Percentiles rank a stretch among this genome's conserved stretches.
Evolutionary conservation across 2,329 filamentous ascomycete species (phyloP).

Genomic region (Trichophaea hybrida): DNA sequence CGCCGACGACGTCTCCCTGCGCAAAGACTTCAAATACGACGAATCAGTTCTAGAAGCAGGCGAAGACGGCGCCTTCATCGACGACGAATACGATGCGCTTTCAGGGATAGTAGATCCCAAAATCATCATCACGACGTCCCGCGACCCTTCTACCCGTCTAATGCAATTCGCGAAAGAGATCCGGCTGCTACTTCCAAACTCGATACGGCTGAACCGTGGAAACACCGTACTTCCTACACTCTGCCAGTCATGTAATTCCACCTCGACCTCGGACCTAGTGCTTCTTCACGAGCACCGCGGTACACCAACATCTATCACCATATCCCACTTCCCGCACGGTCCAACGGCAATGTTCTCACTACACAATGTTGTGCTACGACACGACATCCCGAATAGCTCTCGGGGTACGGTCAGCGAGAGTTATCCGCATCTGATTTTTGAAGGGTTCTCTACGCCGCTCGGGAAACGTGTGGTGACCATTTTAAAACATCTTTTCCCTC

Average conservation of each 20-base stretch:
- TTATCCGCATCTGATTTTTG: constrained; percentile 91
- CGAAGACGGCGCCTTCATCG: constrained; percentile 53
- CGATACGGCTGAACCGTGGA: constrained; percentile 79
- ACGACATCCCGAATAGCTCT: constrained; percentile 79
- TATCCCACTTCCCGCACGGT: constrained; percentile 78
- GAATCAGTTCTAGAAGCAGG: constrained; percentile 48
- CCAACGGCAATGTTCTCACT: constrained; percentile 77
- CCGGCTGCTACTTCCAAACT: constrained; percentile 65
- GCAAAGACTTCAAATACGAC: constrained; percentile 86
- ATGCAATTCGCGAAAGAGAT: constrained; percentile 90
- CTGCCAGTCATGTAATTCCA: constrained; percentile 63
- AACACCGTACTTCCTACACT: constrained; percentile 79
- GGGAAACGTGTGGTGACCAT: constrained; percentile 77
- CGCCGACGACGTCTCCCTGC: constrained; percentile 69
- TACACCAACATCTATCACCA: constrained; percentile 74
- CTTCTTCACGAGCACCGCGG: constrained; percentile 86
- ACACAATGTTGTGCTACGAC: constrained; percentile 82
- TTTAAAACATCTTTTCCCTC: constrained; percentile 86
- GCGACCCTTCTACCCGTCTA: constrained; percentile 71
- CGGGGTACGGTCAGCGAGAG: constrained; percentile 80
- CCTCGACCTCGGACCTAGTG: constrained; percentile 70
- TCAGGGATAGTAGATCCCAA: constrained; percentile 85
- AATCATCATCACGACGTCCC: constrained; percentile 77
- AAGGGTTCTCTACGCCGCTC: constrained; percentile 68
- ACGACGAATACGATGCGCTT: constrained; percentile 80